Conservation (phyloP, 129 eudicot species). For the Tanacetum coccineum region DNA sequence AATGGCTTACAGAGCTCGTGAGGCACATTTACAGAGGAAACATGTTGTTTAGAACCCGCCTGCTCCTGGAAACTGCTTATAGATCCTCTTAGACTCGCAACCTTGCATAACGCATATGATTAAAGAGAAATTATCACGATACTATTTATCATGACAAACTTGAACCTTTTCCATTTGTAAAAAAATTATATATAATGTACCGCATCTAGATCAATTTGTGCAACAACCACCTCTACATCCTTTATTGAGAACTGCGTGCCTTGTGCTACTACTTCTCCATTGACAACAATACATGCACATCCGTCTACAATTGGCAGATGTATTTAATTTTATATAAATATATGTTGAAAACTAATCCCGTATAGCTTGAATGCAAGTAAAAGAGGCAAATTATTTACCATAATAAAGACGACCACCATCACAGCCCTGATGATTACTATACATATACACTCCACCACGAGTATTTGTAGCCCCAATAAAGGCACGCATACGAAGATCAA, state of each 20-base stretch:
- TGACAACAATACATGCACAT: conserved; percentile 80
- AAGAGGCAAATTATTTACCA: conserved; percentile 37
- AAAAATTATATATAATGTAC: conserved; percentile 28
- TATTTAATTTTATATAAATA: no score
- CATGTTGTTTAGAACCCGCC: conserved; percentile 75
- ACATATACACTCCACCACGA: conserved; percentile 98
- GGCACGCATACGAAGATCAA: conserved; percentile 85
- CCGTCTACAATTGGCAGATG: conserved; percentile 56
- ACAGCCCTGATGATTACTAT: conserved; percentile 97
- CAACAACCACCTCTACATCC: conserved; percentile 90
- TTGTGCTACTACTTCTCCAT: conserved; percentile 93
- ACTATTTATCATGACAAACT: neutral
- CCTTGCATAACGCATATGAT: conserved; percentile 40
- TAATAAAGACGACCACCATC: conserved; percentile 97
- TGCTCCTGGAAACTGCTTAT: conserved; percentile 97
- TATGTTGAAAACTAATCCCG: neutral
- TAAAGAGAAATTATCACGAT: neutral
- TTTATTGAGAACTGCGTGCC: conserved; percentile 91
- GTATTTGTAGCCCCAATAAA: conserved; percentile 90
- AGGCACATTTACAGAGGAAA: conserved; percentile 57
- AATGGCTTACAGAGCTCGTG: conserved; percentile 78
- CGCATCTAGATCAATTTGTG: conserved; percentile 90
- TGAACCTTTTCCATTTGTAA: neutral
- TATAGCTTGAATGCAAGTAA: neutral
- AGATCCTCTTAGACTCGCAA: conserved; percentile 93